Percentiles rank a stretch among this genome's conserved stretches.
These are phyloP conservation scores for Astrothelium macrocarpum DNA, from an alignment of 495 filamentous ascomycete genomes.

Conservation along the genomic window DNA sequence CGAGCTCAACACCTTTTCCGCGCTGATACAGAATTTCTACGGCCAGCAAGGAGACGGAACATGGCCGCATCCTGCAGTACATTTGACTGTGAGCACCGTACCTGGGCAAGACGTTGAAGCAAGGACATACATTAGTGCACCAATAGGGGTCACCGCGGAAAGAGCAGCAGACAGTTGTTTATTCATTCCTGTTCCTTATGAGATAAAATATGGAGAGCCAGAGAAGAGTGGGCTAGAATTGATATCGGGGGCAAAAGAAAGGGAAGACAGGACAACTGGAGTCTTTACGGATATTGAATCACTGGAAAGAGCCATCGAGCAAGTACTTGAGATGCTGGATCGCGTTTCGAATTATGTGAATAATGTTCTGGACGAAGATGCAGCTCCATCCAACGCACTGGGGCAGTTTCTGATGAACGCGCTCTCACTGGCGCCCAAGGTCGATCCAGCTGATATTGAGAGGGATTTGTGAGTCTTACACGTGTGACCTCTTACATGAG, in stretches of 20 bases:
- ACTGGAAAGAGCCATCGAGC: conserved; percentile 71
- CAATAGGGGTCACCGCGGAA: conserved; percentile 90
- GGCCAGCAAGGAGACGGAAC: conserved; percentile 92
- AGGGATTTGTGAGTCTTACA: conserved; percentile 64
- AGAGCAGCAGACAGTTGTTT: conserved; percentile 88
- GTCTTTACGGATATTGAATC: conserved; percentile 80
- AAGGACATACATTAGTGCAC: conserved; percentile 84
- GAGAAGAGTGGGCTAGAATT: conserved; percentile 87
- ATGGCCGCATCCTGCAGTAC: conserved; percentile 89
- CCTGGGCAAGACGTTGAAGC: conserved; percentile 76
- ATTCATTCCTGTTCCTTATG: conserved; percentile 91
- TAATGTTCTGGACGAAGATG: conserved; percentile 62
- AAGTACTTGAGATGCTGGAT: conserved; percentile 77
- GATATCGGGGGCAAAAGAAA: conserved; percentile 70
- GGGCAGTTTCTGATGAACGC: conserved; percentile 92
- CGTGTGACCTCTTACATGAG: conserved; percentile 4
- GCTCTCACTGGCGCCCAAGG: conserved; percentile 85
- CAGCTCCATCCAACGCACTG: conserved; percentile 65
- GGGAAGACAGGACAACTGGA: conserved; percentile 58
- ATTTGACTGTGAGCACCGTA: conserved; percentile 85
- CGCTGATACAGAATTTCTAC: conserved; percentile 99
- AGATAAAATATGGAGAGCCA: conserved; percentile 80
- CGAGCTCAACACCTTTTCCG: conserved; percentile 94
- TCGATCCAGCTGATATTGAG: conserved; percentile 80
- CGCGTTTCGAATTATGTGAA: conserved; percentile 82